These are phyloP conservation scores for Lachancea mirantina DNA, from an alignment of 805 yeast genomes.

Conservation along the genomic window DNA sequence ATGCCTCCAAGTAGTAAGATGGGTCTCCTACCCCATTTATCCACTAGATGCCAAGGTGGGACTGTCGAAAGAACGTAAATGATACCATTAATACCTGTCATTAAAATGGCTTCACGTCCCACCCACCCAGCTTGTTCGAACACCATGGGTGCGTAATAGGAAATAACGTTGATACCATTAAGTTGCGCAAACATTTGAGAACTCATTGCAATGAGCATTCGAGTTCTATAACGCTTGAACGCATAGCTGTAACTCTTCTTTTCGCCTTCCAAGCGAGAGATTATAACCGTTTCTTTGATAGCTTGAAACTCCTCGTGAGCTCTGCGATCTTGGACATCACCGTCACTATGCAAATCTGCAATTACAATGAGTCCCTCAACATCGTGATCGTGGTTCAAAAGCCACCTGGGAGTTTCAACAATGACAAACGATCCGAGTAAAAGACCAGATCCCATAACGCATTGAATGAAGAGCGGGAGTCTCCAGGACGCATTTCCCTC, in stretches of 20 bases:
- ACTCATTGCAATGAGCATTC: slow-evolving; percentile 82
- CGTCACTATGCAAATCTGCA: slow-evolving; percentile 74
- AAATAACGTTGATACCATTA: slow-evolving; percentile 87
- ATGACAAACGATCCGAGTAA: slow-evolving; percentile 69
- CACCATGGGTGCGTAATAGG: slow-evolving; percentile 89
- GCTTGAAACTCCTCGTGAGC: slow-evolving; percentile 71
- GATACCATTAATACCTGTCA: slow-evolving; percentile 77
- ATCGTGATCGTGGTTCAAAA: slow-evolving; percentile 71
- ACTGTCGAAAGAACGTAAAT: slow-evolving; percentile 60
- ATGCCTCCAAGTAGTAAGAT: slow-evolving; percentile 71
- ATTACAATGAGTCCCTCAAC: slow-evolving; percentile 79
- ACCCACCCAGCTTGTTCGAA: slow-evolving; percentile 94
- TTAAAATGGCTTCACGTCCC: slow-evolving; percentile 77
- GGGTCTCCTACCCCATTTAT: slow-evolving; percentile 88
- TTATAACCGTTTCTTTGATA: slow-evolving; percentile 72
- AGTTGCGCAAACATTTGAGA: slow-evolving; percentile 90
- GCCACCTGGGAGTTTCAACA: slow-evolving; percentile 88
- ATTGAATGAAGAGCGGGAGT: slow-evolving; percentile 69
- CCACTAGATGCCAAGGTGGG: slow-evolving; percentile 89
- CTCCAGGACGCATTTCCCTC: slow-evolving; percentile 66
- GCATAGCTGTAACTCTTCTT: slow-evolving; percentile 60
- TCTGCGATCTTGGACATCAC: slow-evolving; percentile 58
- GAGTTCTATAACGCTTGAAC: slow-evolving; percentile 65
- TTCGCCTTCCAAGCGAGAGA: slow-evolving; percentile 77
- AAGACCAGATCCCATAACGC: slow-evolving; percentile 60